phyloP scores from a whole-genome alignment of 1,139 yeast genomes.

The Trichomonascaceae sp. region DNA sequence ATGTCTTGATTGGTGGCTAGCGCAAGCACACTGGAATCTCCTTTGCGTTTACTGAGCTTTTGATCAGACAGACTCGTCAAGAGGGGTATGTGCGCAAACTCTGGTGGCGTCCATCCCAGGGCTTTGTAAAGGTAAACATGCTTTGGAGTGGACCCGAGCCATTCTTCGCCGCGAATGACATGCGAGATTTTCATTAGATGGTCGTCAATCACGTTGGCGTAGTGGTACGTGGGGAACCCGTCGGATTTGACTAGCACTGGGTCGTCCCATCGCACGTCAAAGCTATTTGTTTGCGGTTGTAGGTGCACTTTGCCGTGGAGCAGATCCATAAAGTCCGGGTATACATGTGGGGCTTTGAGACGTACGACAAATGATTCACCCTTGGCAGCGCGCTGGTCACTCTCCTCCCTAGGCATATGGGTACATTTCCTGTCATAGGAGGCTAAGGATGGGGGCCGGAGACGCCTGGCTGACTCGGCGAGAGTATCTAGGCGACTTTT shows the following conservation, averaged over 20 bases:
- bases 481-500: slow-evolving; percentile 60
- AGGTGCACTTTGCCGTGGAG: slow-evolving; percentile 64
- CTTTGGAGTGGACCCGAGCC: slow-evolving; percentile 94
- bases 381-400: slow-evolving; percentile 21
- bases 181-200: slow-evolving; percentile 87
- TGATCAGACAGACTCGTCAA: slow-evolving; percentile 63
- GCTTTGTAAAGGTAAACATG: slow-evolving; percentile 80
- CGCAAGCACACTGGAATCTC: slow-evolving; percentile 59
- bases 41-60: slow-evolving; percentile 75
- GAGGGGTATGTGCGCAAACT: slow-evolving; percentile 79
- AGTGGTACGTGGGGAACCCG: slow-evolving; percentile 89
- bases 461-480: slow-evolving; percentile 55
- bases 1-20: slow-evolving; percentile 45
- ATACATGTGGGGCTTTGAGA: slow-evolving; percentile 50
- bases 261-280: slow-evolving; percentile 74
- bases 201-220: slow-evolving; percentile 92
- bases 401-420: slow-evolving; percentile 31
- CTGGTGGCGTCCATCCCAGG: slow-evolving; percentile 76
- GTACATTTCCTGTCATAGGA: slow-evolving; percentile 79
- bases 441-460: slow-evolving; percentile 83
- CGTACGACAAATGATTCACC: slow-evolving; percentile 26
- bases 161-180: slow-evolving; percentile 93
- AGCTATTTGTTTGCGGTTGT: slow-evolving; percentile 63
- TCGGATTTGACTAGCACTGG: slow-evolving; percentile 82
- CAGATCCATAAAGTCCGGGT: slow-evolving; percentile 56